phyloP scores from a whole-genome alignment of 2,329 filamentous ascomycete species.

The Talaromyces sp. region DNA sequence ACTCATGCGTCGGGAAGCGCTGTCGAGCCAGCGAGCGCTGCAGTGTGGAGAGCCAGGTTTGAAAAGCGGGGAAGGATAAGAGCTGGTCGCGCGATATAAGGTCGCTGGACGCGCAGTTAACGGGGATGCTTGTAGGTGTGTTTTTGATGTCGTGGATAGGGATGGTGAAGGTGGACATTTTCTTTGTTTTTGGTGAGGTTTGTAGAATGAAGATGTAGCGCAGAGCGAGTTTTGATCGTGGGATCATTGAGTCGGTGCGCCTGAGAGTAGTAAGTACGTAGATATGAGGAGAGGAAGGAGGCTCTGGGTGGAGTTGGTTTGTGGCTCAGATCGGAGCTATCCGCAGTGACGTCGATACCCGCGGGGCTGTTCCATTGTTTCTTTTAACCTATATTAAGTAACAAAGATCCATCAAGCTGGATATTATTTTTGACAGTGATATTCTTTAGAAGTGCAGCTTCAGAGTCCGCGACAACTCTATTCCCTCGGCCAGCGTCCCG shows the following conservation, averaged over 20 bases:
- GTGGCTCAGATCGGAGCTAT: background rate
- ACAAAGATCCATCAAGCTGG: background rate
- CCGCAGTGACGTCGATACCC: background rate
- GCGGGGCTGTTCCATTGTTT: background rate
- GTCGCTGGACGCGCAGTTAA: constrained; percentile 8
- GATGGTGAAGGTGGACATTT: constrained; percentile 7
- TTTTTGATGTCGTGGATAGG: background rate
- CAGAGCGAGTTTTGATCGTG: background rate
- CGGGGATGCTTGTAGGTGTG: background rate
- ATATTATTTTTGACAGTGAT: background rate
- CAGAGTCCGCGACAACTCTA: constrained; percentile 59
- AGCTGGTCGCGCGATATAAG: constrained; percentile 42
- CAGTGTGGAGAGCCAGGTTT: constrained; percentile 48
- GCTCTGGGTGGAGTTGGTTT: background rate
- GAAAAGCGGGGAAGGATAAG: constrained; percentile 48
- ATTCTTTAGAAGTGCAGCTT: background rate
- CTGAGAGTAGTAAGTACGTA: background rate
- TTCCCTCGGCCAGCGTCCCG: constrained; percentile 70
- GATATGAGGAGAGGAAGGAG: too few relatives aligned
- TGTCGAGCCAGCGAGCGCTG: constrained; percentile 45
- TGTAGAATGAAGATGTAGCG: background rate
- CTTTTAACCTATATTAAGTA: background rate
- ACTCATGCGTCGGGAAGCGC: constrained; percentile 41
- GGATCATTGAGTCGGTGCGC: background rate
- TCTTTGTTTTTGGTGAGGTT: background rate